Evolutionary conservation across 164 flowering plant species (phyloP), one percentile per base, ranked within the genome.

Genomic region (Hamamelis virginiana): DNA sequence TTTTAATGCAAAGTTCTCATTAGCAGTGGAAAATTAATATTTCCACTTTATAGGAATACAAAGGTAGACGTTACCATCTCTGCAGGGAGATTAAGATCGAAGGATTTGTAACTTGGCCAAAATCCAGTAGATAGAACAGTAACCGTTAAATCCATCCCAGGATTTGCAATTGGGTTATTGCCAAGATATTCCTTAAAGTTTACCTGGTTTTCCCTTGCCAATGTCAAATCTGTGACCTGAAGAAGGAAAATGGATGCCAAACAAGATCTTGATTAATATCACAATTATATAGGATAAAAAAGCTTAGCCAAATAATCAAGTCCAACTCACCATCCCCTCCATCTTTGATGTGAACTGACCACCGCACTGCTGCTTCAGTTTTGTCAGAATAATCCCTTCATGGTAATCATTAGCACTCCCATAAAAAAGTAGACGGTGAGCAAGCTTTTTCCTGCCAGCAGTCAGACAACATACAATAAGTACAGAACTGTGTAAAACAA

Each of bases 101-200:
- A n/a, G n/a, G n/a, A n/a, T 61, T 84, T 84, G 76, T 81, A 81
- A 56, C 75, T 84, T 55, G 87, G 87, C 87, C 85, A 84, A 69
- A 61, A 78, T 13, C 80, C 80, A 59, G 82, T 76, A 21, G 79
- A 80, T 13, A 84, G 73, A 18, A 82, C 80, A 55, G 80, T 82
- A 10, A 80, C 84, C 4, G 75, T 64, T 60, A 82, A 44, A 62
- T 80, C 84, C 26, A 74, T 74, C 16, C 87, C 85, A 19, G 73
- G 78, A 72, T 64, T 69, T 23, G 72, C 61, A 59, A 45, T 43
- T 6, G 76, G 65, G 45, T 81, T 78, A n/a, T 67, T 63, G 16
- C 48, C 27, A 12, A 84, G 69, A 69, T 76, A 81, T 27, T 76
- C 76, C 73, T 80, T 80, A 69, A 84, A 84, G 55, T 43, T 59